Evolutionary conservation across 768 basidiomycete species (phyloP).

Genomic region (Bullera alba): DNA sequence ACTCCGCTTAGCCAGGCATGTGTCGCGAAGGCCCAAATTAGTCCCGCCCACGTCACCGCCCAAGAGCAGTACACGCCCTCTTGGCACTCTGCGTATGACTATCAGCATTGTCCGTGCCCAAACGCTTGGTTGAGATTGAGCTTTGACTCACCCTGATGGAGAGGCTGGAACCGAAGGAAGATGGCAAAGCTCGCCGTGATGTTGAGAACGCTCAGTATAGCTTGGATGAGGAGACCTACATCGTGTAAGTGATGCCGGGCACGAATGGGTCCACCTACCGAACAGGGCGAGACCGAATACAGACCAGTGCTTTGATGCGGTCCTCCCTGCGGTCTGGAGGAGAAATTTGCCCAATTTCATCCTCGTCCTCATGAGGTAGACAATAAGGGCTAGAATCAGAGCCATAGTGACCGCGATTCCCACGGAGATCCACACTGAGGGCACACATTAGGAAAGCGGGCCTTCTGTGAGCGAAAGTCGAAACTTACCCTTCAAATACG

Average conservation of each 20-base stretch:
- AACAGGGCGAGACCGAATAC: neutral
- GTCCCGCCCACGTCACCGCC: neutral
- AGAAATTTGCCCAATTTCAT: neutral
- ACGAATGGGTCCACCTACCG: neutral
- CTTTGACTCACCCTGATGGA: neutral
- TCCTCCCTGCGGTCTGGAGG: neutral
- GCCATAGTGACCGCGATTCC: neutral
- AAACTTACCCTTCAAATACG: neutral
- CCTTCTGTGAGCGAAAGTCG: neutral
- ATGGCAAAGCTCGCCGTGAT: neutral
- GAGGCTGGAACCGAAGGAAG: slow-evolving; percentile 1
- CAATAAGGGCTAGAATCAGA: neutral
- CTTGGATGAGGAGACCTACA: neutral
- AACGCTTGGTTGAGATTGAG: neutral
- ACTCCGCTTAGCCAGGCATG: neutral
- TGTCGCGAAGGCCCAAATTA: neutral
- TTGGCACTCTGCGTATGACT: neutral
- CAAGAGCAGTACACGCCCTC: neutral
- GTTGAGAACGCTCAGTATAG: neutral
- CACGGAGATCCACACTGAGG: neutral
- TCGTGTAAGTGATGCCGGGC: neutral
- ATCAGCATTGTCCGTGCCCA: too few species aligned
- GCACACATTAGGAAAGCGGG: neutral
- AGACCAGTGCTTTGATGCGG: neutral
- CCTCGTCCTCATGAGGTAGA: neutral